phyloP scores from a whole-genome alignment of 1,139 yeast species.

The Blastobotrys petasosporus region DNA sequence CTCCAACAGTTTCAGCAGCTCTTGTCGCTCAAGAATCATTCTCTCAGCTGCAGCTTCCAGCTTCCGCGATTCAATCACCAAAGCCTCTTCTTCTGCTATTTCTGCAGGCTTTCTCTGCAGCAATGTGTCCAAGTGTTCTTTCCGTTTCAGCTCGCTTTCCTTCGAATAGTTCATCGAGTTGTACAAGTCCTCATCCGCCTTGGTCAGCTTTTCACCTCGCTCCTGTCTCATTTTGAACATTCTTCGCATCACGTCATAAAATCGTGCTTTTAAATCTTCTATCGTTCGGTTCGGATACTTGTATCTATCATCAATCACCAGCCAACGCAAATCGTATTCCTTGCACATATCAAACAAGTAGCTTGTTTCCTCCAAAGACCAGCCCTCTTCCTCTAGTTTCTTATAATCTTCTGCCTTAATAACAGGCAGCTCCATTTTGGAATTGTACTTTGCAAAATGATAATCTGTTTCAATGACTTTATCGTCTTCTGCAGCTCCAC shows the following conservation, averaged over 20 bases:
- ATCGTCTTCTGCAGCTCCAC: slow-evolving; percentile 55
- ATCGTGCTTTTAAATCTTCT: slow-evolving; percentile 81
- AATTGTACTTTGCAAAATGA: slow-evolving; percentile 69
- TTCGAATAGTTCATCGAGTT: slow-evolving; percentile 53
- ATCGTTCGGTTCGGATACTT: slow-evolving; percentile 40
- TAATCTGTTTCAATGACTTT: slow-evolving; percentile 11
- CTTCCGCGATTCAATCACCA: slow-evolving; percentile 86
- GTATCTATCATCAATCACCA: slow-evolving; percentile 73
- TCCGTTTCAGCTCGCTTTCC: slow-evolving; percentile 67
- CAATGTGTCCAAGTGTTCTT: slow-evolving; percentile 69
- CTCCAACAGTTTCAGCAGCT: slow-evolving; percentile 70
- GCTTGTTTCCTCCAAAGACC: slow-evolving; percentile 76
- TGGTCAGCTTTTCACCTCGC: slow-evolving; percentile 38
- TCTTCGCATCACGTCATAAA: slow-evolving; percentile 54
- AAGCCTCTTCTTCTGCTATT: slow-evolving; percentile 93
- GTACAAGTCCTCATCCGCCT: slow-evolving; percentile 35
- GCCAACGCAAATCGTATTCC: slow-evolving; percentile 82
- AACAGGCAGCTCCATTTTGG: slow-evolving; percentile 61
- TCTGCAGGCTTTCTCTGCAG: slow-evolving; percentile 89
- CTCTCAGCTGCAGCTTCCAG: slow-evolving; percentile 91
- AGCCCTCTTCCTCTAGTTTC: slow-evolving; percentile 36
- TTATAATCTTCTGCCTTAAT: slow-evolving; percentile 64
- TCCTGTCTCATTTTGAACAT: slow-evolving; percentile 39
- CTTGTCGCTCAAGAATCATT: slow-evolving; percentile 77
- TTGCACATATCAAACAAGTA: slow-evolving; percentile 68